Percentiles rank a stretch among this genome's conserved stretches.
These are phyloP conservation scores for Akanthomyces lecanii DNA, from an alignment of 2,329 filamentous ascomycete genomes.

Conservation along the genomic window DNA sequence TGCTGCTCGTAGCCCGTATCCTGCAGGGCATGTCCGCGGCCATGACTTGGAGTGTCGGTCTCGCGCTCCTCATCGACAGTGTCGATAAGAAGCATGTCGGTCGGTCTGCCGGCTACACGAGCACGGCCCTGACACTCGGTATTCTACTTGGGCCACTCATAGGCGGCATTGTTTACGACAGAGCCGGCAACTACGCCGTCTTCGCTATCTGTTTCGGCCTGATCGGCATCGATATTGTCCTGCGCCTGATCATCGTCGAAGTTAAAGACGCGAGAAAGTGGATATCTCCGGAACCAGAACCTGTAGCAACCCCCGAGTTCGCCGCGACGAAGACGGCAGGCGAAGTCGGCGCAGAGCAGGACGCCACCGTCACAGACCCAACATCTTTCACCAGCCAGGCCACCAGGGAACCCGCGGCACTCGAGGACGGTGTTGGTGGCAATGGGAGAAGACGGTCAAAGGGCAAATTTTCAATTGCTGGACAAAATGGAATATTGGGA, in stretches of 20 bases:
- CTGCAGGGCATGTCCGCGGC: slow-evolving; percentile 32
- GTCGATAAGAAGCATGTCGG: slow-evolving; percentile 30
- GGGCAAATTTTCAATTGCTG: not conserved
- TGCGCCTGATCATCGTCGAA: slow-evolving; percentile 32
- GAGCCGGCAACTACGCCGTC: slow-evolving; percentile 31
- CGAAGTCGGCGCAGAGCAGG: not conserved
- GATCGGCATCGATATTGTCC: slow-evolving; percentile 29
- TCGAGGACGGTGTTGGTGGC: not conserved
- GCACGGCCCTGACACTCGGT: slow-evolving; percentile 31
- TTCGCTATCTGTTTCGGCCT: slow-evolving; percentile 35
- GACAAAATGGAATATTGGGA: slow-evolving; percentile 18
- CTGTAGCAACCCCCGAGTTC: not conserved
- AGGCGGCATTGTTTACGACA: slow-evolving; percentile 32
- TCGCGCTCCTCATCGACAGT: slow-evolving; percentile 33
- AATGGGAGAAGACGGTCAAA: not conserved
- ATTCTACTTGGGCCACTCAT: slow-evolving; percentile 30
- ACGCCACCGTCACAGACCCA: not conserved
- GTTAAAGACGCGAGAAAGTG: slow-evolving; percentile 30
- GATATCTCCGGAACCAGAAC: slow-evolving; percentile 18
- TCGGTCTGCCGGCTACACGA: slow-evolving; percentile 32
- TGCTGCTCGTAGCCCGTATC: slow-evolving; percentile 30
- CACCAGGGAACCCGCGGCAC: not conserved
- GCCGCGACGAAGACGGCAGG: slow-evolving; percentile 3
- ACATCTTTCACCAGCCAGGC: not conserved
- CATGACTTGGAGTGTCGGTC: slow-evolving; percentile 34